Base-by-base conservation (phyloP, 345 rosid species). In the Erysimum cheiranthoides region DNA sequence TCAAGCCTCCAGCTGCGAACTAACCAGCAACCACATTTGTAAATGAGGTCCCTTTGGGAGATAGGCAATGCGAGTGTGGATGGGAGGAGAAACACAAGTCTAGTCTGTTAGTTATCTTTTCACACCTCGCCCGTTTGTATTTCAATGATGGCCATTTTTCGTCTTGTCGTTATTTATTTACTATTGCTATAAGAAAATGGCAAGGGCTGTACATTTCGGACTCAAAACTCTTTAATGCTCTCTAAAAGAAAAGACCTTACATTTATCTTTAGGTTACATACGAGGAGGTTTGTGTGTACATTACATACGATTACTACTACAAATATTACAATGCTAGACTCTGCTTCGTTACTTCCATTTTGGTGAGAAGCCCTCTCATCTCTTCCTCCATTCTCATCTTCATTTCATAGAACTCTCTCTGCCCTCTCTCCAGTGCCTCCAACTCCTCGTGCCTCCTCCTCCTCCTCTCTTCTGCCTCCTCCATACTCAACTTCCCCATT, bases 311-410 rank as follows among this genome's bases (percentile, higher is more conserved):
- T 27, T 39, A 49, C 52, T 50, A 60, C 14, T 49, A 30, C 64
- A 51, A 60, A 11, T 43, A 43, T 90, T 84, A 89, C 79, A 84
- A 76, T 81, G 89, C 73, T 47, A 90, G 79, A 67, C 86, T 89
- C 60, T 83, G 85, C 69, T 84, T 90, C 21, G 97, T 88, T 28
- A 92, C 85, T 82, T 95, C 99, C 97, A 95, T 88, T 84, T 87
- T 90, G 83, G 83, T 52, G 57, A 92, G 75, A 13, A 92, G 85
- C 77, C 88, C 93, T 68, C 88, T 92, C 61, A 95, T 90, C 73
- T 95, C 99, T 12, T 89, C 85, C 83, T 92, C 97, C 97, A 92
- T 92, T 77, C 97, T 89, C 82, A 78, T 80, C 86, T 86, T 95
- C 97, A 92, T 86, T 42, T 80, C 79, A 46, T 79, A 86, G 74